Percentiles rank a stretch among this genome's conserved stretches.
phyloP scores from a whole-genome alignment of 768 basidiomycete species.

The Candolleomyces eurysporus region DNA sequence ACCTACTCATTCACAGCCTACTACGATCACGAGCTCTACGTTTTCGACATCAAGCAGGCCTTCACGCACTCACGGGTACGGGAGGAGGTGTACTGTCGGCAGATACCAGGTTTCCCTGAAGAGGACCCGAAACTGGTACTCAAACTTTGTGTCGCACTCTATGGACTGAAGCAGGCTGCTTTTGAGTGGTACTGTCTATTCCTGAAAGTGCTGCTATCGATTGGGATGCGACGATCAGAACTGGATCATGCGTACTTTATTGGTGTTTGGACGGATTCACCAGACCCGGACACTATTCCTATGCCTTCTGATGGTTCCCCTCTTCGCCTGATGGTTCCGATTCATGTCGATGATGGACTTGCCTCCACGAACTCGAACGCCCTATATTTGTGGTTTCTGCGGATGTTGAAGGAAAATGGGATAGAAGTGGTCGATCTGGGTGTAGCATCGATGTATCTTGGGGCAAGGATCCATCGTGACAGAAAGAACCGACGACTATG shows the following conservation, averaged over 20 bases:
- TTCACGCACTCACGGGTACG: constrained; percentile 17
- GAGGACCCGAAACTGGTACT: neutral
- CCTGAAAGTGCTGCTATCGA: neutral
- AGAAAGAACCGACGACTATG: constrained; percentile 2
- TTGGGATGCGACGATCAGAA: constrained; percentile 3
- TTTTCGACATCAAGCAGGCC: constrained; percentile 17
- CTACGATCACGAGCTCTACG: constrained; percentile 11
- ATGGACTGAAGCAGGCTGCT: constrained; percentile 4
- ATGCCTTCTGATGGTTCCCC: constrained; percentile 4
- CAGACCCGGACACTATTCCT: constrained; percentile 3
- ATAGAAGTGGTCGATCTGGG: constrained; percentile 10
- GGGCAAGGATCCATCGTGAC: constrained; percentile 11
- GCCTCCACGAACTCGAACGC: constrained; percentile 4
- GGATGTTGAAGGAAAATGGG: neutral
- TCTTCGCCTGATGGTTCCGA: constrained; percentile 4
- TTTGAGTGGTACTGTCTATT: constrained; percentile 2
- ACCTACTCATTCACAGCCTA: constrained; percentile 21
- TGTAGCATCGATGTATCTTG: constrained; percentile 7
- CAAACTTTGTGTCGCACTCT: neutral
- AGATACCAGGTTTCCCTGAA: constrained; percentile 2
- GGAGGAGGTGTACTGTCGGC: constrained; percentile 5
- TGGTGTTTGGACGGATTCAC: neutral
- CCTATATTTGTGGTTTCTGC: constrained; percentile 7
- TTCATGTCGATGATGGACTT: constrained; percentile 11
- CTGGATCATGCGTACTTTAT: constrained; percentile 8